Evolutionary conservation across 345 rosid genomes (phyloP).

Genomic region (Sisymbrium altissimum): DNA sequence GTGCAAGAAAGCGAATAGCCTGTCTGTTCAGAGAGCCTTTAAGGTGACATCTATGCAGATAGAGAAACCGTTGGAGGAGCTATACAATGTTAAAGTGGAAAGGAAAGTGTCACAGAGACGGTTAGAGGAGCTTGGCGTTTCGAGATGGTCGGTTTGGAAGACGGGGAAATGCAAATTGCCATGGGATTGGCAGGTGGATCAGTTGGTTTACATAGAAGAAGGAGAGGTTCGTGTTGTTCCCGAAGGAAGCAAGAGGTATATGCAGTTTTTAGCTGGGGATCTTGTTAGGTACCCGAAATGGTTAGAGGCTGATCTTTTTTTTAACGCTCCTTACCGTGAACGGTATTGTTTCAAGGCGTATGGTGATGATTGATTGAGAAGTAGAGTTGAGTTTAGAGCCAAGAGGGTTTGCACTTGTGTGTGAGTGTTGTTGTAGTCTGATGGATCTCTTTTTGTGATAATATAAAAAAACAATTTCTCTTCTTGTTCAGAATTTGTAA

Average conservation of each 20-base stretch:
- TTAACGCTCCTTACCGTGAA: slow-evolving; percentile 80
- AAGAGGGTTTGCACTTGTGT: neutral
- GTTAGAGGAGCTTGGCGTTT: slow-evolving; percentile 67
- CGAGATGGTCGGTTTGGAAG: slow-evolving; percentile 85
- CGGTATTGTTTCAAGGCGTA: slow-evolving; percentile 81
- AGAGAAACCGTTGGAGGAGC: slow-evolving; percentile 74
- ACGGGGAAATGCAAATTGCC: slow-evolving; percentile 78
- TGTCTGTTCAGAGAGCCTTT: slow-evolving; percentile 15
- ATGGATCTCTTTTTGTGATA: slow-evolving; percentile 7
- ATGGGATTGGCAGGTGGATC: slow-evolving; percentile 97
- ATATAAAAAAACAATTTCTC: neutral
- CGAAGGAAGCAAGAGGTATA: slow-evolving; percentile 67
- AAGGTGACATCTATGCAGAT: slow-evolving; percentile 50
- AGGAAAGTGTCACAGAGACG: slow-evolving; percentile 53
- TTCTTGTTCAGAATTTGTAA: neutral
- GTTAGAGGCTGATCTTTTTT: slow-evolving; percentile 93
- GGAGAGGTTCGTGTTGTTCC: slow-evolving; percentile 97
- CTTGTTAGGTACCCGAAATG: slow-evolving; percentile 90
- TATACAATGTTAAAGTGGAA: slow-evolving; percentile 78
- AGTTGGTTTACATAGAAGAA: slow-evolving; percentile 91
- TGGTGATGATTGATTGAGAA: slow-evolving; percentile 60
- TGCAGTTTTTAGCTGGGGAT: slow-evolving; percentile 86
- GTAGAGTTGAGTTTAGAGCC: neutral
- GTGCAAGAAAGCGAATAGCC: slow-evolving; percentile 10
- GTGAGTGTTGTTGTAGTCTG: slow-evolving; percentile 21